A percentile compares a stretch with the other conserved stretches of the same genome.
Evolutionary conservation across 345 rosid genomes (phyloP).

Genomic region (Citrus medica): DNA sequence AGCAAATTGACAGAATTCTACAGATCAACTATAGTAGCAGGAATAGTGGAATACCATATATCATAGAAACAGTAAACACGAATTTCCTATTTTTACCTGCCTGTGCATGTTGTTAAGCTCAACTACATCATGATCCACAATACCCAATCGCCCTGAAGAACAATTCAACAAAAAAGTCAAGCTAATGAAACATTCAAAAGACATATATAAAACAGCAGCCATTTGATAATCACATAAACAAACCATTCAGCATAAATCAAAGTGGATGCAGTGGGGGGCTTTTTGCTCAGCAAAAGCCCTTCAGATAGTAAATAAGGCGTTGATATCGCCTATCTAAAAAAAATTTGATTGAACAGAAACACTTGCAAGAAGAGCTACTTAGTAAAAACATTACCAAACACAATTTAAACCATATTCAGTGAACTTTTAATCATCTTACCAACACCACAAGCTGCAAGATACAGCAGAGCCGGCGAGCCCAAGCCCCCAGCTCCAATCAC

Average conservation of each 20-base stretch:
- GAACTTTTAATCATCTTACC: constrained; percentile 36
- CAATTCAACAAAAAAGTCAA: neutral
- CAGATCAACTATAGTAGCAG: neutral
- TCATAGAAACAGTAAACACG: neutral
- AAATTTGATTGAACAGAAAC: no score
- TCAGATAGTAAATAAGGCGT: neutral
- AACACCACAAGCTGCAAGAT: constrained; percentile 91
- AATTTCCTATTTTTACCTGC: constrained; percentile 54
- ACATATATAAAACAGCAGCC: neutral
- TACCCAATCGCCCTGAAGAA: constrained; percentile 71
- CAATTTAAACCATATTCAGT: neutral
- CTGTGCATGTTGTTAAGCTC: constrained; percentile 98
- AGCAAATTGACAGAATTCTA: neutral
- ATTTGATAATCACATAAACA: neutral
- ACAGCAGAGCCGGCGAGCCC: constrained; percentile 84
- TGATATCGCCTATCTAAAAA: neutral
- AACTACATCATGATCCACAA: constrained; percentile 91
- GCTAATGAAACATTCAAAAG: neutral
- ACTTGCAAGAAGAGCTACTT: neutral
- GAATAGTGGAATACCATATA: neutral
- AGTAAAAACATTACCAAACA: neutral
- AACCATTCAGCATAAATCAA: neutral
- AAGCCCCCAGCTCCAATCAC: constrained; percentile 97
- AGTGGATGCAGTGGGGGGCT: neutral
- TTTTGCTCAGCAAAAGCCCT: neutral